Evolutionary conservation across 495 filamentous ascomycete species (phyloP), one percentile per base, ranked within the genome.

Genomic region (Sordaria brevicollis): DNA sequence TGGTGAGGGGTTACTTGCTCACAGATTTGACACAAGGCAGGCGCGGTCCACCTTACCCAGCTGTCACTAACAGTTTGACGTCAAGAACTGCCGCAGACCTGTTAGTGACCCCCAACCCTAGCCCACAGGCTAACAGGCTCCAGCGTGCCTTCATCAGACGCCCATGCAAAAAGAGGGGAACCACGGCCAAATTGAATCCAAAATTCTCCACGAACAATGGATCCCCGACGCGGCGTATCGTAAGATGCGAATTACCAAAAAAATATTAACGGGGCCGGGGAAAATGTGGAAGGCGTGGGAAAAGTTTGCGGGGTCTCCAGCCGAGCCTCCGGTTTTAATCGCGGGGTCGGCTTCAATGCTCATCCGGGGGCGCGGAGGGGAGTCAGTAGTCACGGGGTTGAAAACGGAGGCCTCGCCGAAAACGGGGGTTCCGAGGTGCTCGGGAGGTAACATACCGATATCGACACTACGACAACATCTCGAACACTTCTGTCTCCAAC

Each of bases 121-220:
- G 49, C 49, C 49, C 2, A 13, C 13, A 62, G 49, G 49, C 49
- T 62, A 1, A 13, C 13, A 62, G 49, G 49, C 49, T 62, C 13
- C 25, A 62, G 49, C 13, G 49, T 31, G 5, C 25, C 49, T 31
- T 62, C 25, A 62, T 62, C 49, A 62, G 10, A 29, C 6, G 10
- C 43, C 21, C 21, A 57, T 31, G 25, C 25, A 31, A 57, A 36
- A 57, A 15, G 41, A 57, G 49, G 25, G 49, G 49, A 57, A 29
- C 49, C 49, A 62, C 49, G 49, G 49, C 25, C 49, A 31, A 62
- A 62, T 62, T 13, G n/a, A 62, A 62, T 31, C 17, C 49, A 62
- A 62, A 15, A 5, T 8, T 57, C 49, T 62, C 25, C 49, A 62
- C 13, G 49, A n/a, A 62, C 49, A 62, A 62, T 62, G 49, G 49